A percentile compares a stretch with the other conserved stretches of the same genome.
phyloP scores from a whole-genome alignment of 1,284 basidiomycete genomes.

The Inonotus obliquus region DNA sequence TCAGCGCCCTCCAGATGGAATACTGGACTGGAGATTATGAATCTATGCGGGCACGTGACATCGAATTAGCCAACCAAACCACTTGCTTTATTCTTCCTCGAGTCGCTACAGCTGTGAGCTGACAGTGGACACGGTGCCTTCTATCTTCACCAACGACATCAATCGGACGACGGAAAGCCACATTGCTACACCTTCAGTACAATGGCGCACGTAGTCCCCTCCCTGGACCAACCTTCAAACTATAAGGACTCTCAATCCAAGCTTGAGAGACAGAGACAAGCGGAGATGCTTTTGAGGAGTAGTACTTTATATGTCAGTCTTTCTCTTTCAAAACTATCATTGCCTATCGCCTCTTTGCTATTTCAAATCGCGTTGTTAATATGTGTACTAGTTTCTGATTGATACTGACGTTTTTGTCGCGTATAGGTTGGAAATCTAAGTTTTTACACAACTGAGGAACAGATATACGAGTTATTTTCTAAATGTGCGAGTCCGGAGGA shows the following conservation, averaged over 20 bases:
- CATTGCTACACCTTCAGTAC: not conserved
- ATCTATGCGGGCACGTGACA: slow-evolving; percentile 3
- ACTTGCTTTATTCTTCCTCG: no score
- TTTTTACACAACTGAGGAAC: slow-evolving; percentile 98
- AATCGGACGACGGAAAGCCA: not conserved
- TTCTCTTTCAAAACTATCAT: not conserved
- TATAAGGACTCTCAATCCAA: slow-evolving; percentile 89
- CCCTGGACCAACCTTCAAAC: slow-evolving; percentile 90
- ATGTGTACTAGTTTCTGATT: not conserved
- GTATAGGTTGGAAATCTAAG: slow-evolving; percentile 89
- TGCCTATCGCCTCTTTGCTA: not conserved
- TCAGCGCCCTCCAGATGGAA: not conserved
- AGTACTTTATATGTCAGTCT: slow-evolving; percentile 69
- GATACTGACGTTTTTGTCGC: not conserved
- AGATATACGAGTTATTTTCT: slow-evolving; percentile 97
- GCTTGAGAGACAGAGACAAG: slow-evolving; percentile 65
- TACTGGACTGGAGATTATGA: not conserved
- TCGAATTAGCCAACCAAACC: not conserved
- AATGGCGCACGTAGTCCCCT: slow-evolving; percentile 85
- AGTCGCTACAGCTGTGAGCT: no score
- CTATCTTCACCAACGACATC: no score
- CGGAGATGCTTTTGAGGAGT: slow-evolving; percentile 66
- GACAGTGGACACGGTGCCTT: no score
- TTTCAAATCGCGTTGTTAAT: not conserved
- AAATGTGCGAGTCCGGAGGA: slow-evolving; percentile 88